These are phyloP conservation scores for Parmelia sp. DNA, from an alignment of 495 filamentous ascomycete genomes.

Conservation along the genomic window DNA sequence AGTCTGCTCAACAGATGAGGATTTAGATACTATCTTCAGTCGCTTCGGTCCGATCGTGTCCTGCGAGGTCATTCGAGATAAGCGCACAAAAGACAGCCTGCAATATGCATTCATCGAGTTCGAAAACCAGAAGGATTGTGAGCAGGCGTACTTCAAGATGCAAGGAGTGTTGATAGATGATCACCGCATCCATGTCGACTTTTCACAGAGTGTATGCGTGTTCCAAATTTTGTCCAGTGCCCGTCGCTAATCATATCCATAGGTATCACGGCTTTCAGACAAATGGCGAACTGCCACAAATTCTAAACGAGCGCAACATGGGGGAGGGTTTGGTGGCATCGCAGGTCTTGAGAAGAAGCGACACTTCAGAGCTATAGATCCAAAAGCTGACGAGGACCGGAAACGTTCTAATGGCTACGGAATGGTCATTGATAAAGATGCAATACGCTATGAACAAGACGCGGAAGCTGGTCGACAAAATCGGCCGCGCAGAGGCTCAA, in stretches of 20 bases:
- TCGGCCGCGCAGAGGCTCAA: constrained; percentile 32
- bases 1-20: constrained; percentile 56
- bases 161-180: constrained; percentile 94
- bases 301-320: constrained; percentile 61
- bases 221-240: constrained; percentile 3
- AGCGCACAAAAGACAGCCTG: constrained; percentile 85
- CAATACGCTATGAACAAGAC: constrained; percentile 39
- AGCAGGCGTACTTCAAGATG: constrained; percentile 98
- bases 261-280: constrained; percentile 80
- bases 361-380: constrained; percentile 75
- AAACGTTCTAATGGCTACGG: constrained; percentile 49
- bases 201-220: constrained; percentile 79
- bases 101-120: constrained; percentile 99
- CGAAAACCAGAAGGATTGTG: constrained; percentile 82
- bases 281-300: constrained; percentile 87
- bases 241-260: constrained; percentile 1
- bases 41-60: constrained; percentile 93
- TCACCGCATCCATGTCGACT: constrained; percentile 96
- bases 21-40: constrained; percentile 90
- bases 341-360: constrained; percentile 78
- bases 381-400: constrained; percentile 36
- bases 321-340: constrained; percentile 87
- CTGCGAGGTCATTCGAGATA: constrained; percentile 94
- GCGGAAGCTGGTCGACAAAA: constrained; percentile 17
- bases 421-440: constrained; percentile 79